Evolutionary conservation across 345 rosid species (phyloP).

Genomic region (Eucalyptus caleyi): DNA sequence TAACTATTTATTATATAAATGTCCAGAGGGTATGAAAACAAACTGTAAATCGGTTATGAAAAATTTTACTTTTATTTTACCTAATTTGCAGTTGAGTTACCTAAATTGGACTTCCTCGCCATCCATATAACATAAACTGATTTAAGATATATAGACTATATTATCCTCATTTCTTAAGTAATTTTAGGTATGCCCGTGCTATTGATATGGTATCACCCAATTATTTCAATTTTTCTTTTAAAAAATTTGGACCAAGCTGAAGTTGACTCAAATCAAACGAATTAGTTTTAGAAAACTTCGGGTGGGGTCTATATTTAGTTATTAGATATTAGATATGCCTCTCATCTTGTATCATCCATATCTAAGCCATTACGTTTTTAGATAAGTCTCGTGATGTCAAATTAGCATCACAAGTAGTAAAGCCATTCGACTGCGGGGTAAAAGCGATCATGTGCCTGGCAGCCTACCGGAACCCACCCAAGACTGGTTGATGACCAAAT

Average conservation of each 20-base stretch:
- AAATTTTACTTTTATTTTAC: not conserved
- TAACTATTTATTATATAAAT: not conserved
- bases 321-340: not conserved
- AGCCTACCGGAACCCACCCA: not conserved
- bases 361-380: not conserved
- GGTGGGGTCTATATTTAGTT: not conserved
- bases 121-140: not conserved
- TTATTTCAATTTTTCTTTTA: not conserved
- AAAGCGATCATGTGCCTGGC: not conserved
- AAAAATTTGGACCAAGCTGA: not conserved
- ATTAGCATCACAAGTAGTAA: not conserved
- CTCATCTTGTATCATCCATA: not conserved
- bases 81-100: not conserved
- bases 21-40: not conserved
- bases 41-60: not conserved
- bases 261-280: not conserved
- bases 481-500: not conserved
- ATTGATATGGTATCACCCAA: not conserved
- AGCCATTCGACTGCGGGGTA: not conserved
- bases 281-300: not conserved
- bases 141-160: not conserved
- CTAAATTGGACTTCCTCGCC: not conserved
- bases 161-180: not conserved
- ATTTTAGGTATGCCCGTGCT: not conserved
- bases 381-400: not conserved